Conservation (phyloP, 495 filamentous ascomycete genomes). For the Hypoxylon fuscum region DNA sequence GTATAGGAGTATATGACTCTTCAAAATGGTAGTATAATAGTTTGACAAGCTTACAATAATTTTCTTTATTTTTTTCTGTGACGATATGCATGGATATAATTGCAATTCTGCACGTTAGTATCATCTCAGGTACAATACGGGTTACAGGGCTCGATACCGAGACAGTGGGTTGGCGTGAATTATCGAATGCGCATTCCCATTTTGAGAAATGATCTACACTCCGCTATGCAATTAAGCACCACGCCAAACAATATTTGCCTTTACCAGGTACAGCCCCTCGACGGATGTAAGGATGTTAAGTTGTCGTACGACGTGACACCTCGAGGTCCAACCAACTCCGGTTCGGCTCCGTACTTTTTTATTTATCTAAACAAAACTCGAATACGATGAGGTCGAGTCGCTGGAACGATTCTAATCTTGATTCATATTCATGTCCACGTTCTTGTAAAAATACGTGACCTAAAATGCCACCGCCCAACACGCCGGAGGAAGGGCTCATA, state of each 20-base stretch:
- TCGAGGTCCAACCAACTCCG: no score
- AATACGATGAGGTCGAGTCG: constrained; percentile 6
- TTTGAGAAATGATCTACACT: no score
- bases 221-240: no score
- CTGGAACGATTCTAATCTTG: constrained; percentile 1
- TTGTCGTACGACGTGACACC: constrained; percentile 15
- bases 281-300: no score
- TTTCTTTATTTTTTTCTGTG: no score
- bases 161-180: no score
- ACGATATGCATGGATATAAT: no score
- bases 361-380: no score
- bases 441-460: constrained; percentile 9
- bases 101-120: not conserved
- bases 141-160: no score
- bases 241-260: not conserved
- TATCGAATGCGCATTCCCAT: no score
- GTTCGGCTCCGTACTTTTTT: no score
- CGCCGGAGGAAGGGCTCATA: constrained; percentile 46
- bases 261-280: constrained; percentile 16
- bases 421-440: constrained; percentile 13
- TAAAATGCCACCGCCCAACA: constrained; percentile 48
- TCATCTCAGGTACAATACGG: not conserved
- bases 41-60: no score
- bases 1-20: not conserved
- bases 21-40: not conserved